These are phyloP conservation scores for Brassica carinata DNA, from an alignment of 345 rosid genomes.

Conservation along the genomic window DNA sequence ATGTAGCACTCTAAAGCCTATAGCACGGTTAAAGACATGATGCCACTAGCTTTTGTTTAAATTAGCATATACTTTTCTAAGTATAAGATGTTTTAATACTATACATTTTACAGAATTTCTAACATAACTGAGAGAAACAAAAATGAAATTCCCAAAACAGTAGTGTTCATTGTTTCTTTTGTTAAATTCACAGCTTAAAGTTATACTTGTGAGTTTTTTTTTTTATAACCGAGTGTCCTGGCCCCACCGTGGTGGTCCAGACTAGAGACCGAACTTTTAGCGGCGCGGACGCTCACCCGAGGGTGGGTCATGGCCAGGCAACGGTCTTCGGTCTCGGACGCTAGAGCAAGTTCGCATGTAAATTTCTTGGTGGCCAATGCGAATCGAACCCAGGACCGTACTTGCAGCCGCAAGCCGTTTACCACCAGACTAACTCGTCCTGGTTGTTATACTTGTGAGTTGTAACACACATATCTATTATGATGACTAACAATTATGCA, in stretches of 20 bases:
- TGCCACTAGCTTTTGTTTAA: background rate
- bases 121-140: background rate
- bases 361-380: no score
- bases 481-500: background rate
- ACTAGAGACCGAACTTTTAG: no score
- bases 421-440: no score
- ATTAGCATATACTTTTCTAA: background rate
- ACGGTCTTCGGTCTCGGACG: no score
- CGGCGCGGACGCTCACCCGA: no score
- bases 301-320: no score
- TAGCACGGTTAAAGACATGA: background rate
- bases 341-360: no score
- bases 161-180: background rate
- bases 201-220: background rate
- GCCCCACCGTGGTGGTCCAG: no score
- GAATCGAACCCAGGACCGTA: no score
- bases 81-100: background rate
- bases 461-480: background rate
- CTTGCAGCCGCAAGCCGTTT: no score
- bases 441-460: background rate
- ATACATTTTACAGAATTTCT: background rate
- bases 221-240: no score
- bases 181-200: background rate
- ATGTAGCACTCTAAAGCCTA: background rate
- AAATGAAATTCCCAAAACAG: background rate